Percentiles rank a stretch among this genome's conserved stretches.
Conservation (phyloP, 257 asterid genomes). For the Jacaranda copaia region DNA sequence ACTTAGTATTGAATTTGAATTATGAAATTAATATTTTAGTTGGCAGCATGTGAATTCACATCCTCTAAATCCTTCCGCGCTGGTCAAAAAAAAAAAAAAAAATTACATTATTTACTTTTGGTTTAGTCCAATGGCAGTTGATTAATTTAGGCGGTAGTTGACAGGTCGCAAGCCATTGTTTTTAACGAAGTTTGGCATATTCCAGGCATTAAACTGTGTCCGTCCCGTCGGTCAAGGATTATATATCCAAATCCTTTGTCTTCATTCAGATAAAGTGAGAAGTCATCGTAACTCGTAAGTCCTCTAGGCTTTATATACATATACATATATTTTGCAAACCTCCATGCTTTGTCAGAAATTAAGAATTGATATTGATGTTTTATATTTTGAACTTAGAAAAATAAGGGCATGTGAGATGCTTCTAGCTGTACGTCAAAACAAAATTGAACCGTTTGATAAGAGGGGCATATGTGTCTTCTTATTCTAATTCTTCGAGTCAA, state of each 20-base stretch:
- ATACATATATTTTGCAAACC: not conserved
- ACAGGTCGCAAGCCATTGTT: not conserved
- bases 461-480: too few relatives aligned
- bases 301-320: not conserved
- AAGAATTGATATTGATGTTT: not conserved
- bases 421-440: not conserved
- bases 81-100: too few relatives aligned
- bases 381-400: not conserved
- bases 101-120: not conserved
- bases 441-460: too few relatives aligned
- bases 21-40: too few relatives aligned
- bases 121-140: not conserved
- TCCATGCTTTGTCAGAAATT: not conserved
- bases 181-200: slow-evolving; percentile 26
- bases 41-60: too few relatives aligned
- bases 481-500: too few relatives aligned
- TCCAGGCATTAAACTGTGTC: slow-evolving; percentile 15
- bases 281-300: too few relatives aligned
- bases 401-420: not conserved
- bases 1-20: too few relatives aligned
- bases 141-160: not conserved
- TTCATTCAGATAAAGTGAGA: not conserved
- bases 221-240: slow-evolving; percentile 12
- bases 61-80: too few relatives aligned
- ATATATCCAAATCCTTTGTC: not conserved